Evolutionary conservation across 805 yeast genomes (phyloP).

Genomic region (Zygosaccharomyces siamensis): DNA sequence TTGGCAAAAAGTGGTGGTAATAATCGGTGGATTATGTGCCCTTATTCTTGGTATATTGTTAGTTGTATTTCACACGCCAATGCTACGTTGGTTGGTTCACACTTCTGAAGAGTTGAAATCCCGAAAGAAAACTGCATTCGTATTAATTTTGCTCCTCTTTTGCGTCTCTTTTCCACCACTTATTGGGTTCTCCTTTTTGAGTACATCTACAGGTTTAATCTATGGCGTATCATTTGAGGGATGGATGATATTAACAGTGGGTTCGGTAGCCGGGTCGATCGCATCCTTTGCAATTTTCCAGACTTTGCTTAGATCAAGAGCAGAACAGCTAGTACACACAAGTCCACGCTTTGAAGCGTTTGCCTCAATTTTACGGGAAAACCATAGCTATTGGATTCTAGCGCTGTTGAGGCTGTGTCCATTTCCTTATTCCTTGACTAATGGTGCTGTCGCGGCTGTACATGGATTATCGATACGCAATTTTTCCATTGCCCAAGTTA

Average conservation of each 20-base stretch:
- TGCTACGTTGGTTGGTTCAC: conserved; percentile 34
- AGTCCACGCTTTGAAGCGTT: conserved; percentile 70
- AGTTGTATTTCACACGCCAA: conserved; percentile 27
- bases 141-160: conserved; percentile 51
- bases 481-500: conserved; percentile 63
- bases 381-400: conserved; percentile 60
- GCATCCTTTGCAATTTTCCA: conserved; percentile 68
- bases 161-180: conserved; percentile 86
- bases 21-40: conserved; percentile 13
- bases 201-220: conserved; percentile 68
- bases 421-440: conserved; percentile 84
- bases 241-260: conserved; percentile 68
- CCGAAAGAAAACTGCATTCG: conserved; percentile 39
- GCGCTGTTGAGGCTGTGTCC: conserved; percentile 82
- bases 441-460: conserved; percentile 87
- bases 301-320: conserved; percentile 50
- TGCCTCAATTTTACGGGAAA: conserved; percentile 65
- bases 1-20: conserved; percentile 24
- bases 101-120: conserved; percentile 44
- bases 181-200: conserved; percentile 70
- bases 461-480: conserved; percentile 63
- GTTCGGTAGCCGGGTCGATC: conserved; percentile 69
- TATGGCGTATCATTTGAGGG: conserved; percentile 74
- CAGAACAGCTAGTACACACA: conserved; percentile 52
- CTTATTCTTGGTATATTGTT: conserved; percentile 18